Evolutionary conservation across 331 rosid genomes (phyloP).

Genomic region (Malus hybrid): DNA sequence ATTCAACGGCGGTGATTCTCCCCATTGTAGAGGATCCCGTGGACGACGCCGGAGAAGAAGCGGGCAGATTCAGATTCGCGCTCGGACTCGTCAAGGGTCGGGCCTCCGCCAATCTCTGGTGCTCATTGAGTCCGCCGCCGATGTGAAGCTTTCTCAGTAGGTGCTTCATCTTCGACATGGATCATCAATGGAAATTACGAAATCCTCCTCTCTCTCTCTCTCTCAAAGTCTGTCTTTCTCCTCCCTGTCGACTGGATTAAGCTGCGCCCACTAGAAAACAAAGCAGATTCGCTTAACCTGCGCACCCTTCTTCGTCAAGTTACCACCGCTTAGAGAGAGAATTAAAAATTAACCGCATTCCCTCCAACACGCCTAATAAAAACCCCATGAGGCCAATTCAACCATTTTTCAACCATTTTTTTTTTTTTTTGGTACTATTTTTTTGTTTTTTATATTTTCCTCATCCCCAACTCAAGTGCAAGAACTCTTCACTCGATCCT

Average conservation of each 20-base stretch:
- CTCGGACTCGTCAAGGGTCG: slow-evolving; percentile 27
- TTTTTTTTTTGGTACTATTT: no score
- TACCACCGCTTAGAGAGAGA: slow-evolving; percentile 23
- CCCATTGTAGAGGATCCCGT: slow-evolving; percentile 33
- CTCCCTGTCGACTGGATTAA: slow-evolving; percentile 15
- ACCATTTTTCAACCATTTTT: not conserved
- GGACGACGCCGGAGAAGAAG: slow-evolving; percentile 34
- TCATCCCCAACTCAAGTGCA: not conserved
- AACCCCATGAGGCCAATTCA: not conserved
- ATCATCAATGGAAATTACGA: slow-evolving; percentile 36
- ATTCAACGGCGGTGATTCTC: slow-evolving; percentile 30
- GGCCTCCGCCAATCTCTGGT: slow-evolving; percentile 42
- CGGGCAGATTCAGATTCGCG: slow-evolving; percentile 12
- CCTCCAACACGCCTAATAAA: slow-evolving; percentile 43
- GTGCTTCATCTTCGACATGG: slow-evolving; percentile 93
- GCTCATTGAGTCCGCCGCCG: slow-evolving; percentile 73
- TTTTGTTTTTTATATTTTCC: not conserved
- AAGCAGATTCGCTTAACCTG: slow-evolving; percentile 52
- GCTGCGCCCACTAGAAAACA: slow-evolving; percentile 24
- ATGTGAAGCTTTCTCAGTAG: slow-evolving; percentile 95
- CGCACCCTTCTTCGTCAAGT: slow-evolving; percentile 58
- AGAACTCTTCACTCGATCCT: not conserved
- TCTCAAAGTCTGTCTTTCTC: not conserved
- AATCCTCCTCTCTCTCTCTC: not conserved
- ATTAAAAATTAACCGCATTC: slow-evolving; percentile 54